Conservation (phyloP, 257 asterid species). For the Scutellaria baicalensis region DNA sequence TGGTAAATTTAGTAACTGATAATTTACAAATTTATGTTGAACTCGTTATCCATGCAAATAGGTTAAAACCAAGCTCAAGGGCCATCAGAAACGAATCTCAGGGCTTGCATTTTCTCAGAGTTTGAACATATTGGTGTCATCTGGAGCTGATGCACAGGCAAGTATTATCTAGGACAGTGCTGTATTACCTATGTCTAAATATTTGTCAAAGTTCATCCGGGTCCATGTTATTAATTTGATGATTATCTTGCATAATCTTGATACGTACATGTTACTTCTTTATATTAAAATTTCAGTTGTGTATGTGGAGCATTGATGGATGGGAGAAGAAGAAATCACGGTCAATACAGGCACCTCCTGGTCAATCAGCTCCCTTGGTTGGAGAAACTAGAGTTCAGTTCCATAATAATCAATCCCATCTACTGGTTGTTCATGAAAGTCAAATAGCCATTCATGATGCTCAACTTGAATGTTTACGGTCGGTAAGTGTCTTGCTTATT, state of each 20-base stretch:
- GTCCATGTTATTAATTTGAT: background rate
- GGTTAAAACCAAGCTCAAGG: constrained; percentile 94
- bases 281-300: constrained; percentile 49
- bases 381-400: constrained; percentile 96
- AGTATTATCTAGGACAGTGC: constrained; percentile 12
- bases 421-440: constrained; percentile 87
- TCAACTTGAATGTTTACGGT: constrained; percentile 81
- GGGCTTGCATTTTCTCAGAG: constrained; percentile 96
- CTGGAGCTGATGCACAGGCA: constrained; percentile 98
- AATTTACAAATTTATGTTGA: background rate
- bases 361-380: constrained; percentile 50
- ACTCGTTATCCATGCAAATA: constrained; percentile 10
- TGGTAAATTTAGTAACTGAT: background rate
- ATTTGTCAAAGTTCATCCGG: background rate
- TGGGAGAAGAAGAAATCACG: constrained; percentile 95
- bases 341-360: constrained; percentile 72
- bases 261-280: background rate
- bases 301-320: constrained; percentile 85
- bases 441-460: constrained; percentile 82
- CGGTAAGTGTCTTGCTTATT: constrained; percentile 45
- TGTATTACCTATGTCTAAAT: background rate
- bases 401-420: constrained; percentile 87
- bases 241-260: background rate
- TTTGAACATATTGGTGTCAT: constrained; percentile 82
- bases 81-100: constrained; percentile 90